Evolutionary conservation across 805 yeast genomes (phyloP).

Genomic region (Wickerhamomyces silvicola): DNA sequence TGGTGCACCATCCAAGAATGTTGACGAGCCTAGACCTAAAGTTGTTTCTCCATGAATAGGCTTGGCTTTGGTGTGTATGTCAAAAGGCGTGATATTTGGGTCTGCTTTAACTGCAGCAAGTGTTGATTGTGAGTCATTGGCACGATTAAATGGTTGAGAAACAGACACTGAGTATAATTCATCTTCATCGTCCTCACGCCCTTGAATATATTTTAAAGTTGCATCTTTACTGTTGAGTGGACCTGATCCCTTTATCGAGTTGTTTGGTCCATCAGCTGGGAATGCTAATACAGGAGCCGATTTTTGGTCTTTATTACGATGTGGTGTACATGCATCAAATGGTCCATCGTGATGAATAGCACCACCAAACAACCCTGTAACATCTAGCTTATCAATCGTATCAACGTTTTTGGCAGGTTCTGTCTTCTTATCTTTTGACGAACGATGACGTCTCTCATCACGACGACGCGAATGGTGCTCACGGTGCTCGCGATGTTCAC

Average conservation of each 20-base stretch:
- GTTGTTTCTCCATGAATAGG: constrained; percentile 85
- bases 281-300: constrained; percentile 93
- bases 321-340: constrained; percentile 97
- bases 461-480: constrained; percentile 12
- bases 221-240: constrained; percentile 48
- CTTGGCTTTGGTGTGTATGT: constrained; percentile 58
- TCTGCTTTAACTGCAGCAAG: constrained; percentile 42
- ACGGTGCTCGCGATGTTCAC: no score
- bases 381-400: constrained; percentile 92
- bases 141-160: constrained; percentile 6
- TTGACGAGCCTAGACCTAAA: constrained; percentile 84
- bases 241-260: constrained; percentile 65
- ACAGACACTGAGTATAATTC: constrained; percentile 23
- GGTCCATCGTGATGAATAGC: constrained; percentile 99
- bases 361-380: constrained; percentile 89
- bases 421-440: constrained; percentile 32
- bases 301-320: constrained; percentile 69
- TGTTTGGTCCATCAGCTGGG: constrained; percentile 94
- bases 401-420: constrained; percentile 71
- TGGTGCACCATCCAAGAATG: constrained; percentile 95
- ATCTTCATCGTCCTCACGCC: constrained; percentile 52
- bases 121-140: constrained; percentile 14
- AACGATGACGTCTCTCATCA: constrained; percentile 17
- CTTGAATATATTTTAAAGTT: constrained; percentile 72
- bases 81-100: constrained; percentile 57